These are phyloP conservation scores for Leccinum subrobustum DNA, from an alignment of 1,284 basidiomycete species.

Conservation along the genomic window DNA sequence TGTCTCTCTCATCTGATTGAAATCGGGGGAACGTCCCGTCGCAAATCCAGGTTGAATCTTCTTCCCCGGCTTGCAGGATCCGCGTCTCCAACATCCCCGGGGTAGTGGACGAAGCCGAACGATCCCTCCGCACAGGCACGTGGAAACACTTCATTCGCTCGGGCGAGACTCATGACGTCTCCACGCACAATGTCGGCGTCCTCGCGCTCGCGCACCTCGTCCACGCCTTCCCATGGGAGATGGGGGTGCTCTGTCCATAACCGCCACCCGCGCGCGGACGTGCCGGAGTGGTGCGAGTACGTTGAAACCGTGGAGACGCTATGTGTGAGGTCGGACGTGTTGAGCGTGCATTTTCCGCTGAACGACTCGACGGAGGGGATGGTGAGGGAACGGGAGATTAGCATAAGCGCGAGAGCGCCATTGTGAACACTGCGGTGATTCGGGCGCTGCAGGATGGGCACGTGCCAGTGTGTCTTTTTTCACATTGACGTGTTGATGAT, in stretches of 20 bases:
- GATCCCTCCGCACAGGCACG: constrained; percentile 12
- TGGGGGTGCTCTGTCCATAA: constrained; percentile 85
- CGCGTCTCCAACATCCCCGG: no score
- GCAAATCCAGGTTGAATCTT: no score
- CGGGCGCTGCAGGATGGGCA: constrained; percentile 50
- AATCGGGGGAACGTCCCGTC: no score
- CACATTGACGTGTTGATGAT: constrained; percentile 39
- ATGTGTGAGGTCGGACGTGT: constrained; percentile 70
- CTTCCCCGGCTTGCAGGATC: no score
- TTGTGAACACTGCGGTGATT: constrained; percentile 87
- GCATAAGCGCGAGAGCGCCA: constrained; percentile 74
- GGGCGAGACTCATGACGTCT: constrained; percentile 54
- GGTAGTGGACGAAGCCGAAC: no score
- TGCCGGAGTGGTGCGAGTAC: constrained; percentile 55
- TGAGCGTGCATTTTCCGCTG: constrained; percentile 74
- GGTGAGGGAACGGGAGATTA: constrained; percentile 80
- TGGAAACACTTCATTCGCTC: constrained; percentile 55
- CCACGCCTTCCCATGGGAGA: constrained; percentile 62
- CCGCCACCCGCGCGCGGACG: constrained; percentile 40
- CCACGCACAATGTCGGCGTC: constrained; percentile 78
- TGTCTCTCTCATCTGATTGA: no score
- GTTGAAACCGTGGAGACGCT: constrained; percentile 71
- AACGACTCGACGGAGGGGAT: constrained; percentile 71
- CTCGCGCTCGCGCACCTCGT: constrained; percentile 71
- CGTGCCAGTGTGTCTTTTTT: no score